Conservation (phyloP, 257 asterid genomes). For the Capsicum rhomboideum region DNA sequence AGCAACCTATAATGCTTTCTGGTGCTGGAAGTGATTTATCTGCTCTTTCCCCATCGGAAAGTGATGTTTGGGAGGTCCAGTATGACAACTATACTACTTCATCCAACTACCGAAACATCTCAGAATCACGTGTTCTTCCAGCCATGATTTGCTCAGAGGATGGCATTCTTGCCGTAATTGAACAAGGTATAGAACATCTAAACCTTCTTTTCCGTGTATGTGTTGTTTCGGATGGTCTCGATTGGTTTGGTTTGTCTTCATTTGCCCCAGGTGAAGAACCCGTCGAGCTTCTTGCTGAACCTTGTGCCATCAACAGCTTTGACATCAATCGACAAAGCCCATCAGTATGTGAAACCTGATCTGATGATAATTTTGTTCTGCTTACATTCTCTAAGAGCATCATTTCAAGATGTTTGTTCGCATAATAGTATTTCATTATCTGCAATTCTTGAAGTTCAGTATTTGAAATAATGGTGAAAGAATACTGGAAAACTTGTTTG, state of each 20-base stretch:
- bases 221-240: conserved; percentile 3
- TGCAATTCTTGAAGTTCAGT: not conserved
- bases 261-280: conserved; percentile 61
- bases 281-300: conserved; percentile 73
- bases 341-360: conserved; percentile 35
- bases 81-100: conserved; percentile 67
- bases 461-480: not conserved
- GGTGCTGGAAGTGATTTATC: conserved; percentile 40
- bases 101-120: conserved; percentile 36
- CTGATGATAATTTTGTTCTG: not conserved
- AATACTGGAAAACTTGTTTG: not conserved
- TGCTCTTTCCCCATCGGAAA: conserved; percentile 46
- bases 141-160: conserved; percentile 96
- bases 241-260: conserved; percentile 4
- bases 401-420: not conserved
- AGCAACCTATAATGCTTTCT: conserved; percentile 56
- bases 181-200: conserved; percentile 49
- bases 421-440: not conserved
- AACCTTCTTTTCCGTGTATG: not conserved
- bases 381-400: not conserved
- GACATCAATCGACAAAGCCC: conserved; percentile 84
- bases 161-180: conserved; percentile 75
- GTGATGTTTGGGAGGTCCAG: conserved; percentile 93
- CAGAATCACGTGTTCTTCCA: conserved; percentile 70
- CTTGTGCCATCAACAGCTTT: conserved; percentile 88